Conservation (phyloP, 1,139 yeast species). For the Yamadazyma friedrichii region DNA sequence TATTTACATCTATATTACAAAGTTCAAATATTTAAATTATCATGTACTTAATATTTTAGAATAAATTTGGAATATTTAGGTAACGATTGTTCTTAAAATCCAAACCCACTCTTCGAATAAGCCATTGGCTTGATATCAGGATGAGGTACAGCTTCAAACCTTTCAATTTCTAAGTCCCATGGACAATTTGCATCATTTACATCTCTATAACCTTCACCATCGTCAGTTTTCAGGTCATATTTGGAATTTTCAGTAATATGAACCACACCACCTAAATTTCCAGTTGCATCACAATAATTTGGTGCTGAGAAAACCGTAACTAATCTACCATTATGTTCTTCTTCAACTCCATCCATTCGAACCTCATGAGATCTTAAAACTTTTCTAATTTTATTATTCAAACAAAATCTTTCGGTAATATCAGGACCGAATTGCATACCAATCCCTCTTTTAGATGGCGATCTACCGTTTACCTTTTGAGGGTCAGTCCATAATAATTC, state of each 20-base stretch:
- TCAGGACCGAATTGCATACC: slow-evolving; percentile 98
- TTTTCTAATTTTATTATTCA: slow-evolving; percentile 67
- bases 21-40: neutral
- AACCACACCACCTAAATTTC: slow-evolving; percentile 86
- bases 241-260: slow-evolving; percentile 46
- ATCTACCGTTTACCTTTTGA: slow-evolving; percentile 71
- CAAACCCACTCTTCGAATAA: slow-evolving; percentile 65
- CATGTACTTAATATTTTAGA: neutral
- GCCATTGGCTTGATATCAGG: slow-evolving; percentile 97
- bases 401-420: slow-evolving; percentile 76
- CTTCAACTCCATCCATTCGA: slow-evolving; percentile 84
- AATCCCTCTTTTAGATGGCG: slow-evolving; percentile 90
- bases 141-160: slow-evolving; percentile 81
- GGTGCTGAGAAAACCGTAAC: slow-evolving; percentile 97
- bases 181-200: slow-evolving; percentile 43
- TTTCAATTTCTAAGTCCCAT: slow-evolving; percentile 51
- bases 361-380: slow-evolving; percentile 95
- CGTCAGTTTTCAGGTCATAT: slow-evolving; percentile 31
- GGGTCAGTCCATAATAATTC: slow-evolving; percentile 98
- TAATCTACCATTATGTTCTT: slow-evolving; percentile 81
- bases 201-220: slow-evolving; percentile 55
- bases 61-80: no score
- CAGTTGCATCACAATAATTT: slow-evolving; percentile 90
- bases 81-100: slow-evolving; percentile 2
- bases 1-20: neutral